Evolutionary conservation across 2,329 filamentous ascomycete species (phyloP).

Genomic region (Ceratocystis cubensis): DNA sequence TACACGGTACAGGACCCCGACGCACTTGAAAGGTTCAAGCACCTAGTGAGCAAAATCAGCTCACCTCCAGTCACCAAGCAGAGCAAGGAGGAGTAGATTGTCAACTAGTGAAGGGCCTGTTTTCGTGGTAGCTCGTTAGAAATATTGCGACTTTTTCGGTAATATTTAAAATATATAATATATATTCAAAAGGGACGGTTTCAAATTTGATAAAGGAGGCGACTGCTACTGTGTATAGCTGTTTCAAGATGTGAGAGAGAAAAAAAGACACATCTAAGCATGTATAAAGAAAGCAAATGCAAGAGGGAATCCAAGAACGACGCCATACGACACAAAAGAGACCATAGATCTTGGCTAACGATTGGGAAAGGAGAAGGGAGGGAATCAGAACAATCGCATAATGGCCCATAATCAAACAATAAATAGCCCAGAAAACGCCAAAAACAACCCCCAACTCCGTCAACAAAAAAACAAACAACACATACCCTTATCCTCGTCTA

Average conservation of each 20-base stretch:
- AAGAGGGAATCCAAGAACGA: too few relatives aligned
- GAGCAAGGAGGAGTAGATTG: background rate
- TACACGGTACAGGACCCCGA: constrained; percentile 1
- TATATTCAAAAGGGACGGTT: too few relatives aligned
- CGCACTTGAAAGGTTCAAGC: constrained; percentile 1
- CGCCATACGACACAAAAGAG: too few relatives aligned
- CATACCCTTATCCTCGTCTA: background rate
- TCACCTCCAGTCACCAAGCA: background rate
- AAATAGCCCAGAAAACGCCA: constrained; percentile 8
- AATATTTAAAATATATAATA: background rate
- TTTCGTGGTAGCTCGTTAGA: background rate
- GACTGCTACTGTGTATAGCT: background rate
- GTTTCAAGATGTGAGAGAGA: background rate
- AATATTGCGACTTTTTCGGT: background rate
- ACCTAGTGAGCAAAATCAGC: background rate
- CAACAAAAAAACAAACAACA: background rate
- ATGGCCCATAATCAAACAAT: background rate
- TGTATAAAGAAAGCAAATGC: background rate
- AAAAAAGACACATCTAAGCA: background rate
- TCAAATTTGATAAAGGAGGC: too few relatives aligned
- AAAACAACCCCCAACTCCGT: constrained; percentile 3
- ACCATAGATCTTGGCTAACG: too few relatives aligned
- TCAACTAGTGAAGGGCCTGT: background rate
- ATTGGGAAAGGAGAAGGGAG: background rate
- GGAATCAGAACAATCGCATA: constrained; percentile 3